Conservation (phyloP, 2,329 filamentous ascomycete species). For the Colletotrichum plurivorum region DNA sequence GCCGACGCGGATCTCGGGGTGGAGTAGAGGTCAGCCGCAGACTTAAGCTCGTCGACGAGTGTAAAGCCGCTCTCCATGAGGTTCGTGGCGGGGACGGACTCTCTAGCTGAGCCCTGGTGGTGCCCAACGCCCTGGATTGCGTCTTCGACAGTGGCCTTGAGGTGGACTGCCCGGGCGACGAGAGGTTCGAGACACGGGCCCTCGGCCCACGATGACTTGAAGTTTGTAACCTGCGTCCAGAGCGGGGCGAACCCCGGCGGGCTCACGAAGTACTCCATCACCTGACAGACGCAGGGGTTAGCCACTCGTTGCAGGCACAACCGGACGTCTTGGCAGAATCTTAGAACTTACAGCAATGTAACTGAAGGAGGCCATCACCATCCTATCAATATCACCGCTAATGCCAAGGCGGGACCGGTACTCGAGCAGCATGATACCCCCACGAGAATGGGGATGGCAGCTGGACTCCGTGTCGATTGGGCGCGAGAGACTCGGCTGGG, state of each 20-base stretch:
- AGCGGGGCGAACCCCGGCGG: neutral
- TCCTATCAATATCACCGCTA: neutral
- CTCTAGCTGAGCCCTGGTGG: neutral
- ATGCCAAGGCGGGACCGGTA: neutral
- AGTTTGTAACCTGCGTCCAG: neutral
- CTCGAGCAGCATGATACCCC: neutral
- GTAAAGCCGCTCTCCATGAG: neutral
- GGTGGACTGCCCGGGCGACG: neutral
- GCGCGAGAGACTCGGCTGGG: neutral
- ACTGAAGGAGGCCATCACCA: neutral
- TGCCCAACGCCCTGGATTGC: neutral
- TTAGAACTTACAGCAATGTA: neutral
- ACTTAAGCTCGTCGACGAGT: neutral
- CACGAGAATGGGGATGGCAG: conserved; percentile 8
- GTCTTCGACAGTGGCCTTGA: neutral
- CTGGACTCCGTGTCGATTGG: neutral
- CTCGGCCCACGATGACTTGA: neutral
- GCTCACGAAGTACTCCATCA: conserved; percentile 9
- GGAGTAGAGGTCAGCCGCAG: neutral
- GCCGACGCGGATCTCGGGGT: neutral
- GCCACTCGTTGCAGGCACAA: neutral
- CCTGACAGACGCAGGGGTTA: neutral
- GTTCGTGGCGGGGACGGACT: neutral
- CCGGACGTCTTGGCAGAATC: neutral
- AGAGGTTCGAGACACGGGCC: neutral